Percentiles rank a stretch among this genome's conserved stretches.
These are phyloP conservation scores for Phialocephala subalpina DNA, from an alignment of 2,329 filamentous ascomycete species.

Conservation along the genomic window DNA sequence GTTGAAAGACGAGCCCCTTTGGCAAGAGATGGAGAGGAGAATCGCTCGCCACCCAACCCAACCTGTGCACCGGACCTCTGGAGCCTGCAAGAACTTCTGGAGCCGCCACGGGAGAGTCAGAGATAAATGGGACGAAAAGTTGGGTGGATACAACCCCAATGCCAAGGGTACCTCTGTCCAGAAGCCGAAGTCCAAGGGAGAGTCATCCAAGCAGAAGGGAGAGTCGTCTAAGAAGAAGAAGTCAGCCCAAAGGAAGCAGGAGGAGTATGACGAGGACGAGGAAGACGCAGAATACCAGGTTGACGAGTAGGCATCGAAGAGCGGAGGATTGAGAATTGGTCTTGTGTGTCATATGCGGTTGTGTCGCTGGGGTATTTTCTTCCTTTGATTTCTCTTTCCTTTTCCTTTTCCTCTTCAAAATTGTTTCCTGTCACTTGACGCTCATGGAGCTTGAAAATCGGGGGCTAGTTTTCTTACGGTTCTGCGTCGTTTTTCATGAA, in stretches of 20 bases:
- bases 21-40: background rate
- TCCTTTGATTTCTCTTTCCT: background rate
- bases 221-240: background rate
- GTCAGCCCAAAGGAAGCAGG: background rate
- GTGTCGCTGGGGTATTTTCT: background rate
- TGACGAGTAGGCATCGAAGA: background rate
- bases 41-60: background rate
- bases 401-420: background rate
- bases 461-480: too few relatives aligned
- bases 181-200: background rate
- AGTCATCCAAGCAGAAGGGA: background rate
- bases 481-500: too few relatives aligned
- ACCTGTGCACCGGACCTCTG: background rate
- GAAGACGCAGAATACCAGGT: too few relatives aligned
- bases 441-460: too few relatives aligned
- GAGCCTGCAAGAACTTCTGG: slow-evolving; percentile 34
- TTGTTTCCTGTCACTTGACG: too few relatives aligned
- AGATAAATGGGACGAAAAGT: background rate
- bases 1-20: background rate
- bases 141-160: slow-evolving; percentile 12
- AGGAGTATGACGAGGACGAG: background rate
- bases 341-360: background rate
- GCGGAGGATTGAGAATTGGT: background rate
- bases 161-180: slow-evolving; percentile 22
- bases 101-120: slow-evolving; percentile 18